These are phyloP conservation scores for Ascochyta lentis DNA, from an alignment of 2,329 filamentous ascomycete species.

Conservation along the genomic window DNA sequence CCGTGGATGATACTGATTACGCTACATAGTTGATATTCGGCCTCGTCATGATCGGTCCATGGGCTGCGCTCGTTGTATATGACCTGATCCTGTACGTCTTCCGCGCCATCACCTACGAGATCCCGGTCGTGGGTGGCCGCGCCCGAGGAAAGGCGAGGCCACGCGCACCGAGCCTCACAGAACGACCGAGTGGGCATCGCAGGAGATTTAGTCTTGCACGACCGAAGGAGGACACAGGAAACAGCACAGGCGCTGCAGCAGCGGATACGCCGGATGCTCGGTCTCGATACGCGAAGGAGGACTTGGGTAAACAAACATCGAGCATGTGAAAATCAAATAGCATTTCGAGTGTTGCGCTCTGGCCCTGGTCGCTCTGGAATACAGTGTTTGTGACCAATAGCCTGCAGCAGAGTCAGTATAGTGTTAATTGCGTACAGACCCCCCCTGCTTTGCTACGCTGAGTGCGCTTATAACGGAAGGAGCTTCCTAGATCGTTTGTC, in stretches of 20 bases:
- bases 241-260: constrained; percentile 26
- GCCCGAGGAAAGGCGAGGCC: constrained; percentile 66
- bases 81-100: constrained; percentile 68
- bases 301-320: background rate
- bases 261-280: constrained; percentile 37
- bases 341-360: background rate
- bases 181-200: constrained; percentile 60
- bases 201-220: constrained; percentile 53
- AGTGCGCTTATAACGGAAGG: too few relatives aligned
- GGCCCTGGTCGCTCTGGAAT: background rate
- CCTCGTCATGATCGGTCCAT: constrained; percentile 66
- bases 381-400: background rate
- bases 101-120: constrained; percentile 64
- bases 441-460: too few relatives aligned
- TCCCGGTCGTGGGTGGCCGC: constrained; percentile 66
- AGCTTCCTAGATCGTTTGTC: too few relatives aligned
- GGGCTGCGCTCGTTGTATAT: constrained; percentile 66
- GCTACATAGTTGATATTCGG: constrained; percentile 40
- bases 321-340: background rate
- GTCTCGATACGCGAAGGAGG: constrained; percentile 33
- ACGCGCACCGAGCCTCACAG: constrained; percentile 66
- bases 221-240: constrained; percentile 29
- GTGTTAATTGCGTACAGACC: too few relatives aligned
- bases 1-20: background rate
- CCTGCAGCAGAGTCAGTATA: too few relatives aligned